Conservation (phyloP, 441 rosid species). For the Gossypium davidsonii region DNA sequence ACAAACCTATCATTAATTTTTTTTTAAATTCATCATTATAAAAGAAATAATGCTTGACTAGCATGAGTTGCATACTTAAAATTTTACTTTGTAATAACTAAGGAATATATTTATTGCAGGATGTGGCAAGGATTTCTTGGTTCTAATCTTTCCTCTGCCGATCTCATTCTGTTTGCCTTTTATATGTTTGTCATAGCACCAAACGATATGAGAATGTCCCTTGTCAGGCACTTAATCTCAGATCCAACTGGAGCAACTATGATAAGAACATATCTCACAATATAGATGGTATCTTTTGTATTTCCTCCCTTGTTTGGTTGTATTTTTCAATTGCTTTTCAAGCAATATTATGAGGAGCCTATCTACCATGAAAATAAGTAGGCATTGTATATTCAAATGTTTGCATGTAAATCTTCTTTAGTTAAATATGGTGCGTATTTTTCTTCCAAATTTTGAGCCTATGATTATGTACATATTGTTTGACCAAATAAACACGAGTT, state of each 20-base stretch:
- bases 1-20: neutral
- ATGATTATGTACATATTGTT: neutral
- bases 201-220: conserved; percentile 63
- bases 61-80: neutral
- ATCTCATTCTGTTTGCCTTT: conserved; percentile 64
- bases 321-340: conserved; percentile 12
- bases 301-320: conserved; percentile 18
- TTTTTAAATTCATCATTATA: neutral
- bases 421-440: neutral
- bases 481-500: neutral
- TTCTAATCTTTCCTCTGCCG: conserved; percentile 75
- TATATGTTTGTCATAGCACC: conserved; percentile 85
- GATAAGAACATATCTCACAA: conserved; percentile 69
- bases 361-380: neutral
- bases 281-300: conserved; percentile 24
- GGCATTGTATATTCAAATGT: conserved; percentile 12
- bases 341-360: conserved; percentile 11
- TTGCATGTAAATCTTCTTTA: conserved; percentile 5
- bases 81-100: neutral
- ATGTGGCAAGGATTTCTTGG: conserved; percentile 96
- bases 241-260: conserved; percentile 89
- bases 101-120: conserved; percentile 35
- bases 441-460: neutral
- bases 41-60: neutral
- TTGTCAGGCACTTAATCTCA: conserved; percentile 72